Conservation (phyloP, 2,329 filamentous ascomycete genomes). For the Myriosclerotinia duriaeana region DNA sequence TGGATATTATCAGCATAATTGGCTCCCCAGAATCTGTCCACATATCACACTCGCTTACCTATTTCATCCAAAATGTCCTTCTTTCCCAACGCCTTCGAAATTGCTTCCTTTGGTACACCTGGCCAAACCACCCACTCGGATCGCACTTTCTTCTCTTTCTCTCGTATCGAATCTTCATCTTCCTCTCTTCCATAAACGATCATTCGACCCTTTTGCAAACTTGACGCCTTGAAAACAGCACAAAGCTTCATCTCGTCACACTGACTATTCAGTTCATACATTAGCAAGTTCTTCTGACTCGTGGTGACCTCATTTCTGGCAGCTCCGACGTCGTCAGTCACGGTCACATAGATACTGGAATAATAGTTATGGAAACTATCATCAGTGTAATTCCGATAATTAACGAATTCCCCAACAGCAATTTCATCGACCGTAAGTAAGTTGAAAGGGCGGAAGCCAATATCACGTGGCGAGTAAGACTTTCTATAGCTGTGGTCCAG, state of each 20-base stretch:
- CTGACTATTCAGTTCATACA: neutral
- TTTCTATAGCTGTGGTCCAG: too few species aligned
- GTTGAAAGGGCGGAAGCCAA: neutral
- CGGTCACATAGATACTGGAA: neutral
- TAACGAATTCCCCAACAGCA: neutral
- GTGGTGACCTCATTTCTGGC: neutral
- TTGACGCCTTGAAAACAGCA: neutral
- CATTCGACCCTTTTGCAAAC: neutral
- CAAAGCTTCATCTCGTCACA: neutral
- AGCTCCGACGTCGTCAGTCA: neutral
- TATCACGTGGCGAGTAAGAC: neutral
- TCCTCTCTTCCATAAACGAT: neutral
- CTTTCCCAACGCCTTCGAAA: neutral
- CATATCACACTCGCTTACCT: neutral
- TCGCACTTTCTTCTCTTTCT: neutral
- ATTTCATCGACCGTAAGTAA: neutral
- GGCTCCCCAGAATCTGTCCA: fast-evolving
- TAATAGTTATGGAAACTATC: neutral
- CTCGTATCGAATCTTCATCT: neutral
- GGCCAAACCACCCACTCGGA: constrained; percentile 16
- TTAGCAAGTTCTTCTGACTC: neutral
- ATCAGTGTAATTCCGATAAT: too few species aligned
- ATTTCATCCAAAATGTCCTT: neutral
- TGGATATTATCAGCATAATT: neutral
- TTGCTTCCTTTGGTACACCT: neutral